These are phyloP conservation scores for Candida dajiaensis DNA, from an alignment of 805 yeast species.

Conservation along the genomic window DNA sequence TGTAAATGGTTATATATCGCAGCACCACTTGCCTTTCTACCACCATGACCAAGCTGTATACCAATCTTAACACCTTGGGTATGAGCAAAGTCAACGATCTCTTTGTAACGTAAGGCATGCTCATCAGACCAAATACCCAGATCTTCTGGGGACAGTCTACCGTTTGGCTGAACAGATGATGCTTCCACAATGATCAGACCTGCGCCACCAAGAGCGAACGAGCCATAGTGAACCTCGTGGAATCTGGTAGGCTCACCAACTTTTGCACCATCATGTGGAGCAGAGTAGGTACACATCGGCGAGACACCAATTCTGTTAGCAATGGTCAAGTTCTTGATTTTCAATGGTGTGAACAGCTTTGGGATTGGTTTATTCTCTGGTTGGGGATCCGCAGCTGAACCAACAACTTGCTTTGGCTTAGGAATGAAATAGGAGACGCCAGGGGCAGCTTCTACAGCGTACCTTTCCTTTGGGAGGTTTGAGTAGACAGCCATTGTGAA, in stretches of 20 bases:
- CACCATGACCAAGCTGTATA: slow-evolving; percentile 51
- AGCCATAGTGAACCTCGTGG: slow-evolving; percentile 45
- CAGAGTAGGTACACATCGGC: slow-evolving; percentile 51
- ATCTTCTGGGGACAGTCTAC: slow-evolving; percentile 39
- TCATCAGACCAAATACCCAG: slow-evolving; percentile 46
- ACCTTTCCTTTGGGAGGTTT: not conserved
- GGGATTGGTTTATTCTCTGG: slow-evolving; percentile 7
- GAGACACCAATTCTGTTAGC: slow-evolving; percentile 51
- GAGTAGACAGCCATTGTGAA: not conserved
- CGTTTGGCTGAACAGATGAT: slow-evolving; percentile 33
- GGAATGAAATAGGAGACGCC: slow-evolving; percentile 5
- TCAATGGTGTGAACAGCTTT: slow-evolving; percentile 16
- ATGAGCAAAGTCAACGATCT: slow-evolving; percentile 40
- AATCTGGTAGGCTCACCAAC: slow-evolving; percentile 38
- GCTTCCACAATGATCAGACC: slow-evolving; percentile 45
- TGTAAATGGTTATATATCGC: slow-evolving; percentile 27
- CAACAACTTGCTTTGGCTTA: slow-evolving; percentile 1
- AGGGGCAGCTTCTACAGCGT: slow-evolving; percentile 1
- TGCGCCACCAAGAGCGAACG: slow-evolving; percentile 42
- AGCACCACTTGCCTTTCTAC: slow-evolving; percentile 39
- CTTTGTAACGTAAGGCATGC: slow-evolving; percentile 36
- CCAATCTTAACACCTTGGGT: slow-evolving; percentile 41
- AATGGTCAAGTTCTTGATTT: slow-evolving; percentile 20
- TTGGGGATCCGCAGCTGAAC: not conserved
- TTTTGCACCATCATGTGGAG: slow-evolving; percentile 19